These are phyloP conservation scores for Aphanomyces stellatus DNA, from an alignment of 352 stramenopile genomes.

Conservation along the genomic window DNA sequence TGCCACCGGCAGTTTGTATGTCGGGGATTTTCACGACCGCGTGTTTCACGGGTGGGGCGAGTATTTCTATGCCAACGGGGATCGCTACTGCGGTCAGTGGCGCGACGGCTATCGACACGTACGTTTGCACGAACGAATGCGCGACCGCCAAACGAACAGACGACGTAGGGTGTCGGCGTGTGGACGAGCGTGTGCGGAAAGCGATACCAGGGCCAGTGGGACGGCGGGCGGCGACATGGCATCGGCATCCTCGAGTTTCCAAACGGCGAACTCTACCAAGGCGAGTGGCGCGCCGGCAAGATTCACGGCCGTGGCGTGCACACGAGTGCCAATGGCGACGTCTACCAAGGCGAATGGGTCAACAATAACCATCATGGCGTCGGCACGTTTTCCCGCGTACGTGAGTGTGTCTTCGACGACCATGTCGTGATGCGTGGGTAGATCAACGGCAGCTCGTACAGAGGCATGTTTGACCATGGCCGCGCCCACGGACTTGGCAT, in stretches of 20 bases:
- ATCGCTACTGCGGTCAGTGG: conserved; percentile 82
- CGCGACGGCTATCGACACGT: conserved; percentile 48
- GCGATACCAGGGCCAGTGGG: conserved; percentile 69
- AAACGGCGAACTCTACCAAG: conserved; percentile 80
- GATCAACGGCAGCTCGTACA: conserved; percentile 52
- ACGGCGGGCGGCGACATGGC: conserved; percentile 66
- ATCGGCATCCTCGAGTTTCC: conserved; percentile 61
- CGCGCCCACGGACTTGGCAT: conserved; percentile 67
- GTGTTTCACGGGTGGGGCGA: conserved; percentile 78
- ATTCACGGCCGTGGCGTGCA: conserved; percentile 58
- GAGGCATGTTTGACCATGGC: conserved; percentile 55
- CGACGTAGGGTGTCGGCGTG: conserved; percentile 36
- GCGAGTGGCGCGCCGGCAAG: conserved; percentile 70
- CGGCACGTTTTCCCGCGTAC: conserved; percentile 50
- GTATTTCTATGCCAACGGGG: conserved; percentile 74
- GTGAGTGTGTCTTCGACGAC: not conserved
- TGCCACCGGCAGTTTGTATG: conserved; percentile 56
- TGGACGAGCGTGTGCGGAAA: conserved; percentile 46
- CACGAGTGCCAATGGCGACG: conserved; percentile 62
- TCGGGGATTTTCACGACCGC: conserved; percentile 51
- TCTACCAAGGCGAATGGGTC: conserved; percentile 67
- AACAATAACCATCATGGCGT: conserved; percentile 37
- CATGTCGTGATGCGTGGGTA: too few species aligned
- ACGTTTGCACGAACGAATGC: not conserved
- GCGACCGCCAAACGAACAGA: not conserved